phyloP scores from a whole-genome alignment of 2,329 filamentous ascomycete species.

The Fusarium devonianum region DNA sequence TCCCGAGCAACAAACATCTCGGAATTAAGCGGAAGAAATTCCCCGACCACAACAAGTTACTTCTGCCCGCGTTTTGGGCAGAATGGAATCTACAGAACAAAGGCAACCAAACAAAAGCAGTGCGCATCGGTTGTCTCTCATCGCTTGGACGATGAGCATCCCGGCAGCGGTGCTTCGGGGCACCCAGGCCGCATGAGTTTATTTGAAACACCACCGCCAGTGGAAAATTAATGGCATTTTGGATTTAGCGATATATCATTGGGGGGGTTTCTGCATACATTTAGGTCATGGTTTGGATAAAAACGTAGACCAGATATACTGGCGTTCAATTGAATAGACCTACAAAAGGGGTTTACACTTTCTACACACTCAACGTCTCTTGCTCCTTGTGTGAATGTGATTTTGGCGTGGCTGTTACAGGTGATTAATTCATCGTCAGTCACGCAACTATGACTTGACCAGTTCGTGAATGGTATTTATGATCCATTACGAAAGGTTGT shows the following conservation, averaged over 20 bases:
- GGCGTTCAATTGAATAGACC: constrained; percentile 28
- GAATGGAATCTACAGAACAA: constrained; percentile 10
- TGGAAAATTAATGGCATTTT: constrained; percentile 29
- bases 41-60: constrained; percentile 3
- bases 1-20: constrained; percentile 22
- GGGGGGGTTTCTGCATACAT: constrained; percentile 26
- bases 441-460: too few relatives aligned
- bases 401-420: background rate
- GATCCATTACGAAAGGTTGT: too few relatives aligned
- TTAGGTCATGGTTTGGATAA: constrained; percentile 25
- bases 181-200: constrained; percentile 30
- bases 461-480: too few relatives aligned
- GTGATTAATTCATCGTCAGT: too few relatives aligned
- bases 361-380: background rate
- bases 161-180: constrained; percentile 24
- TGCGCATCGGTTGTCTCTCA: constrained; percentile 34
- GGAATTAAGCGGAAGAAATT: constrained; percentile 2
- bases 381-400: too few relatives aligned
- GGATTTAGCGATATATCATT: constrained; percentile 33
- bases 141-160: constrained; percentile 11
- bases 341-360: constrained; percentile 15
- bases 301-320: constrained; percentile 23
- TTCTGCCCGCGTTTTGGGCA: constrained; percentile 5
- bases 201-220: constrained; percentile 20
- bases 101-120: constrained; percentile 38